Percentiles rank a stretch among this genome's conserved stretches.
phyloP scores from a whole-genome alignment of 176 grass and related monocot species.

The Zea mays region DNA sequence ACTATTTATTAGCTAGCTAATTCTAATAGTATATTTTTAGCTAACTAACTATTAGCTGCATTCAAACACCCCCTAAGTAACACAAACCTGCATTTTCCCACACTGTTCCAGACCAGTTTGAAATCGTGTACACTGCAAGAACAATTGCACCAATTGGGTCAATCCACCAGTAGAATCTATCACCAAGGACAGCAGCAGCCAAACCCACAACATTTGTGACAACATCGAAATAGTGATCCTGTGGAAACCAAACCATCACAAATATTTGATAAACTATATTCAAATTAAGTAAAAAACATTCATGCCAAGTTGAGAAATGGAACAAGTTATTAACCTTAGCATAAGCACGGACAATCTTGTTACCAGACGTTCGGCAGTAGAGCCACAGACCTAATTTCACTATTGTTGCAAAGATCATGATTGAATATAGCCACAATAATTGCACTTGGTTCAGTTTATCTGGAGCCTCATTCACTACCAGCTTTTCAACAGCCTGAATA shows the following conservation, averaged over 20 bases:
- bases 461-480: slow-evolving; percentile 60
- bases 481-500: slow-evolving; percentile 77
- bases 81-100: slow-evolving; percentile 94
- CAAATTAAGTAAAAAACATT: slow-evolving; percentile 26
- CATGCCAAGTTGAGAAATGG: slow-evolving; percentile 8
- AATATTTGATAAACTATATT: slow-evolving; percentile 22
- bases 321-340: slow-evolving; percentile 61
- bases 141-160: slow-evolving; percentile 79
- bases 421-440: slow-evolving; percentile 86
- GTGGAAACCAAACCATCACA: slow-evolving; percentile 9
- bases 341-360: slow-evolving; percentile 90
- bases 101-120: slow-evolving; percentile 94
- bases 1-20: no score
- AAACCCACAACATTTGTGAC: slow-evolving; percentile 88
- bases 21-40: no score
- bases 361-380: slow-evolving; percentile 79
- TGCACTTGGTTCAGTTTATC: slow-evolving; percentile 62
- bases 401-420: slow-evolving; percentile 91
- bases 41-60: no score
- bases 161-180: slow-evolving; percentile 94
- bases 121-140: slow-evolving; percentile 90
- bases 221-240: slow-evolving; percentile 97
- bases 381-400: slow-evolving; percentile 89
- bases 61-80: background rate
- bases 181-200: slow-evolving; percentile 82